Base-by-base conservation (phyloP, 1,139 yeast genomes). In the Taphrina wiesneri region DNA sequence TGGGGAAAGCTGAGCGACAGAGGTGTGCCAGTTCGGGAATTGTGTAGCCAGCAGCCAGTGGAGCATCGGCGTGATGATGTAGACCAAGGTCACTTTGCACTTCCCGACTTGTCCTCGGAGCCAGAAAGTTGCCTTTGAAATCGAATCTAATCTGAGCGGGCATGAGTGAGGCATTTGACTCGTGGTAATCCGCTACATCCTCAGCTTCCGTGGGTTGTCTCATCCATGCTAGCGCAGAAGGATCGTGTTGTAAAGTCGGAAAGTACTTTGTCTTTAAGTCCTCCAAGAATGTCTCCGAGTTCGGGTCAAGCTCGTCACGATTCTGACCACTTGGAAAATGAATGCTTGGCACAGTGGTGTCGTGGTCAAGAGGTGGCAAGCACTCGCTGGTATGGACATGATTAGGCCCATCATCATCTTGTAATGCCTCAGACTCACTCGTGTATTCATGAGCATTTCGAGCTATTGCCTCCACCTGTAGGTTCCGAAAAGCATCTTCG, bases 201-300 rank as follows among this genome's bases (percentile, higher is more conserved):
- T 76, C 76, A 13, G 73, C 73, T 13, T 70, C 75, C n/a, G 62
- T 71, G 19, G 77, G 72, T 0, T 91, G 89, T 67, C 84, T 81
- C 97, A 92, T 92, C 99, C 99, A 93, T 66, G 92, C 88, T 67
- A 95, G 76, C 72, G 90, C 88, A 47, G 85, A 86, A 0, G 91
- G 84, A 71, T 93, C 97, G 65, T 81, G 85, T 2, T 97, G 96
- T 66, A 93, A 80, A 71, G 90, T 91, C 0, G 99, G 97, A 75
- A 86, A 93, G 77, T 86, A 95, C 73, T 89, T 89, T 47, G 85
- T 87, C 73, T 91, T 96, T 67, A 95, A 78, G 72, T 90, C 87
- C 53, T 86, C 86, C 70, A 85, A 83, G 74, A 91, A 92, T 7
- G 60, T 45, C 15, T 23, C 43, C 23, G 56, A 66, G 17, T 36